These are phyloP conservation scores for Penicillium expansum DNA, from an alignment of 2,329 filamentous ascomycete species.

Conservation along the genomic window DNA sequence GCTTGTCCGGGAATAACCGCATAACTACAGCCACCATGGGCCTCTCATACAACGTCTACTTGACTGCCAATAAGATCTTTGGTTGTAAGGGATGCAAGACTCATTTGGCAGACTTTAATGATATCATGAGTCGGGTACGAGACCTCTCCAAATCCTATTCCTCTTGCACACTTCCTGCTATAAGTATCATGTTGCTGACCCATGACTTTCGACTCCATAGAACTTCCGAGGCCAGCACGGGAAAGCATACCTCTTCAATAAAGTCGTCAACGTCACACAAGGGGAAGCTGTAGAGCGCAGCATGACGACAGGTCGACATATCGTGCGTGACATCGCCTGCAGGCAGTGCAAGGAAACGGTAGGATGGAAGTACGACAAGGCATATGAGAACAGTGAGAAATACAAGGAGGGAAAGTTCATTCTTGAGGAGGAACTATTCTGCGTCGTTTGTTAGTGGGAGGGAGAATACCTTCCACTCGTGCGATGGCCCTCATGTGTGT, in stretches of 20 bases:
- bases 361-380: conserved; percentile 99
- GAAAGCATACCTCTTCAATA: conserved; percentile 95
- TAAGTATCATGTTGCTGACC: conserved; percentile 9
- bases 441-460: conserved; percentile 61
- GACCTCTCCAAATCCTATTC: not conserved
- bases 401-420: conserved; percentile 99
- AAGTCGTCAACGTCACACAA: conserved; percentile 83
- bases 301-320: conserved; percentile 95
- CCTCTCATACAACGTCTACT: conserved; percentile 86
- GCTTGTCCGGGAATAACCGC: conserved; percentile 2
- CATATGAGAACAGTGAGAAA: conserved; percentile 86
- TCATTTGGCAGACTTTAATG: conserved; percentile 90
- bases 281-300: conserved; percentile 85
- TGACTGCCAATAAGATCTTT: conserved; percentile 82
- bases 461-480: not conserved
- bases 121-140: conserved; percentile 85
- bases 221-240: conserved; percentile 98
- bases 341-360: conserved; percentile 88
- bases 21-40: conserved; percentile 60
- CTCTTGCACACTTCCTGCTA: not conserved
- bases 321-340: conserved; percentile 91
- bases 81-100: conserved; percentile 94
- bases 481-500: not conserved
- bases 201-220: conserved; percentile 47
- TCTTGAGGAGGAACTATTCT: conserved; percentile 84